These are phyloP conservation scores for Sugiyamaella sp. DNA, from an alignment of 1,139 yeast species.

Conservation along the genomic window DNA sequence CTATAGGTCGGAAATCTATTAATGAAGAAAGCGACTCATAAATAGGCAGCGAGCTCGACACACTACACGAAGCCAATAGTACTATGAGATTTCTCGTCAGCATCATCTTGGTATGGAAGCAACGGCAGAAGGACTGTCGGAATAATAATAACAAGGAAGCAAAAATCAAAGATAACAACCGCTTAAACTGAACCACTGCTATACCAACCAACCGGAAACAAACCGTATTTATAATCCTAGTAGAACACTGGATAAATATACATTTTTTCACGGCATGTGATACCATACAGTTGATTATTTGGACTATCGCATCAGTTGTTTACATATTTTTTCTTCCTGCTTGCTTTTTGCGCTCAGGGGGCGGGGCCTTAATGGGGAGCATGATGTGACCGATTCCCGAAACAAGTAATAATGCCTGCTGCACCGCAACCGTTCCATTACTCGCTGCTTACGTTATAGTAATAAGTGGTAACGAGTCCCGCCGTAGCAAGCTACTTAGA, in stretches of 20 bases:
- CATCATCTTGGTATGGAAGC: no score
- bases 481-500: no score
- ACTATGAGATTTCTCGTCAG: neutral
- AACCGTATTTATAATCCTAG: slow-evolving; percentile 3
- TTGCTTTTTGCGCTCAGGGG: slow-evolving; percentile 3
- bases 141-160: neutral
- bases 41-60: slow-evolving; percentile 3
- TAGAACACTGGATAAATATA: neutral
- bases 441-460: no score
- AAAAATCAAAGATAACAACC: neutral
- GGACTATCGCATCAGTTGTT: neutral
- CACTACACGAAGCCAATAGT: neutral
- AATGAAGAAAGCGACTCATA: neutral
- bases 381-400: neutral
- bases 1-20: neutral
- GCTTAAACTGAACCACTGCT: neutral
- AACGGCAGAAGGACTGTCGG: no score
- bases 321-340: slow-evolving; percentile 1
- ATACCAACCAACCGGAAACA: neutral
- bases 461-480: no score
- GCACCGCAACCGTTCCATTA: neutral
- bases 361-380: neutral
- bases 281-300: neutral
- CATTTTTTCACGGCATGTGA: slow-evolving; percentile 11
- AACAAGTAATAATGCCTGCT: neutral